Evolutionary conservation across 192 early-diverging fungal species (phyloP), one percentile per base, ranked within the genome.

Genomic region (Pilobolus umbonatus): DNA sequence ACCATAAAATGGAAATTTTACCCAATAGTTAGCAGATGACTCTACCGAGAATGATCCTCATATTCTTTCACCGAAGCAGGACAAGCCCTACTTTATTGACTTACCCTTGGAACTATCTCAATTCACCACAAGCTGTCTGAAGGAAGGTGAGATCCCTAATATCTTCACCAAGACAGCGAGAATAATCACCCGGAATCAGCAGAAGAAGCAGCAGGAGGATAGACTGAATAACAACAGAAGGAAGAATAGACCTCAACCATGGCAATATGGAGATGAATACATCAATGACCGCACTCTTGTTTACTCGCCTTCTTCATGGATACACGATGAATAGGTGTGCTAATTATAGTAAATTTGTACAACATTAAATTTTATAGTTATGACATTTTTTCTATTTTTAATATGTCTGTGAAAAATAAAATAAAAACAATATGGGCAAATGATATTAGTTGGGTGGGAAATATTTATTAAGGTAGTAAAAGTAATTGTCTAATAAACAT

Each of bases 31-130:
- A 34, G 51, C 36, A 34, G 51, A 53, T 35, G 34, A 53, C 10
- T 22, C 34, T 21, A 32, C n/a, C 4, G 51, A 53, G 1, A 21
- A 15, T 12, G 30, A n/a, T 32, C 3, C 21, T 53, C 15, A 19
- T 36, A 38, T 22, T 53, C 34, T 24, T 32, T 36, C 21, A 21
- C 10, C 51, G 25, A 32, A 35, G n/a, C 26, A 43, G 36, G 64
- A 66, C 30, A 52, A 59, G 9, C 64, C 64, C 2, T 54, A 66
- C 30, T 54, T 52, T 52, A 57, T 66, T 28, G 56, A 66, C 29
- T 30, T 66, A 31, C 36, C 56, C 14, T 35, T 60, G 17, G 64
- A 66, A 19, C 25, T 66, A 28, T 58, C 64, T 6, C 56, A 48
- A 47, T 61, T 61, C 26, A 39, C 38, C 15, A 42, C 22, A 9